phyloP scores from a whole-genome alignment of 352 stramenopile species.

The Globisporangium orthogonon region DNA sequence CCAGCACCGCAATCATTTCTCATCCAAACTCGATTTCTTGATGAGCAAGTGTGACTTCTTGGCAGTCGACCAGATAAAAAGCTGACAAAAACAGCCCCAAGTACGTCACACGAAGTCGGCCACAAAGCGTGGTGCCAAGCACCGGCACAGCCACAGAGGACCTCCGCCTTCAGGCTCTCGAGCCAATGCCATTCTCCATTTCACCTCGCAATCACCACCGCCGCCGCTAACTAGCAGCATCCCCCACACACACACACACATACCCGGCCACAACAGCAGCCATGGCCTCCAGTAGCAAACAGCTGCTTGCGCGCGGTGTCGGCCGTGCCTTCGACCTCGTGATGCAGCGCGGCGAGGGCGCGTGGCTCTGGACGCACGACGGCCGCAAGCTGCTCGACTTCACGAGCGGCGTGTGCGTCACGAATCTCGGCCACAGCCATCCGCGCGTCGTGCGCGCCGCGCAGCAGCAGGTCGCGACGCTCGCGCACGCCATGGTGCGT shows the following conservation, averaged over 20 bases:
- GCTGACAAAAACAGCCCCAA: too few relatives aligned
- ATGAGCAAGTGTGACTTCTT: too few relatives aligned
- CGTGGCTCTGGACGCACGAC: slow-evolving; percentile 83
- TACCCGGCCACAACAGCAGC: background rate
- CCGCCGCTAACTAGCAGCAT: background rate
- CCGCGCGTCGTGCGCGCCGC: slow-evolving; percentile 86
- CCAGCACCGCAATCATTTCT: too few relatives aligned
- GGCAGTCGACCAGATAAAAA: too few relatives aligned
- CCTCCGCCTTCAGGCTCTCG: background rate
- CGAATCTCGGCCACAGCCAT: slow-evolving; percentile 90
- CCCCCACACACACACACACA: too few relatives aligned
- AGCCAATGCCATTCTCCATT: background rate
- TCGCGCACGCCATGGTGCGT: slow-evolving; percentile 61
- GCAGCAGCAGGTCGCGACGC: slow-evolving; percentile 82
- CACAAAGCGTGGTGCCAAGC: too few relatives aligned
- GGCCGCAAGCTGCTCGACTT: slow-evolving; percentile 89
- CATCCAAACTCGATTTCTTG: background rate
- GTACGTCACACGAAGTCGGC: too few relatives aligned
- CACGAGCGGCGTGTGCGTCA: slow-evolving; percentile 91
- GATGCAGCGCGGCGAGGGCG: slow-evolving; percentile 76
- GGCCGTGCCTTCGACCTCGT: slow-evolving; percentile 81
- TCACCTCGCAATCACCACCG: background rate
- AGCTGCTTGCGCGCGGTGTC: slow-evolving; percentile 62
- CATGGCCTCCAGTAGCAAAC: slow-evolving; percentile 20
- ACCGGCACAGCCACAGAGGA: background rate